Conservation (phyloP, 768 basidiomycete genomes). For the Trametes villosa region DNA sequence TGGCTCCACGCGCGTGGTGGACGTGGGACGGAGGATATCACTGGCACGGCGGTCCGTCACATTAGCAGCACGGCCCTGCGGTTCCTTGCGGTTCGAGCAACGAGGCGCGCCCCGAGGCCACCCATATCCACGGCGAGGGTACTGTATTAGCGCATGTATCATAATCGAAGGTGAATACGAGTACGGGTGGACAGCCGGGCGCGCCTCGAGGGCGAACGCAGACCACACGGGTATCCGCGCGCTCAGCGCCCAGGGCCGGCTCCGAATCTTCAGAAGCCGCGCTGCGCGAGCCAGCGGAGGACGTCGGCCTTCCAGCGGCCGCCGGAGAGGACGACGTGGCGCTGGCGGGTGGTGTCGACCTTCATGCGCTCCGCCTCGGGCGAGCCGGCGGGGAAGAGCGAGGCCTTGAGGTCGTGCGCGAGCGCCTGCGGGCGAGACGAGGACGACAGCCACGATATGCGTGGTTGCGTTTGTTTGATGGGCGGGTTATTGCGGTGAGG, state of each 20-base stretch:
- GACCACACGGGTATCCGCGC: background rate
- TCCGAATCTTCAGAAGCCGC: slow-evolving; percentile 73
- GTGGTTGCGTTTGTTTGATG: background rate
- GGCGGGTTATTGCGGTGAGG: background rate
- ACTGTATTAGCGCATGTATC: background rate
- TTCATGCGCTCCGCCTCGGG: slow-evolving; percentile 53
- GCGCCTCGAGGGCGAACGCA: background rate
- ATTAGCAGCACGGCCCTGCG: no score
- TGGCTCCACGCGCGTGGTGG: no score
- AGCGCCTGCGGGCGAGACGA: slow-evolving; percentile 49
- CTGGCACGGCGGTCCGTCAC: no score
- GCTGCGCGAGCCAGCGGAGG: slow-evolving; percentile 61
- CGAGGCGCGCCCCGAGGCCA: no score
- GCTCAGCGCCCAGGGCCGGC: background rate
- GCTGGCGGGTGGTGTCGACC: slow-evolving; percentile 50
- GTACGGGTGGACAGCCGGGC: background rate
- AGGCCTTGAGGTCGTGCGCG: slow-evolving; percentile 55
- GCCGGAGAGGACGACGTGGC: slow-evolving; percentile 62
- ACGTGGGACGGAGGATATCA: no score
- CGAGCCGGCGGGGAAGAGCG: slow-evolving; percentile 54
- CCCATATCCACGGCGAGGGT: no score
- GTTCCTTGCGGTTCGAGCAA: no score
- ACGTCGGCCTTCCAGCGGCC: slow-evolving; percentile 67
- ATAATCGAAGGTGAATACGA: background rate
- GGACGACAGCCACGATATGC: background rate